A percentile compares a stretch with the other conserved stretches of the same genome.
Conservation (phyloP, 2,329 filamentous ascomycete species). For the Coniochaeta sp. region DNA sequence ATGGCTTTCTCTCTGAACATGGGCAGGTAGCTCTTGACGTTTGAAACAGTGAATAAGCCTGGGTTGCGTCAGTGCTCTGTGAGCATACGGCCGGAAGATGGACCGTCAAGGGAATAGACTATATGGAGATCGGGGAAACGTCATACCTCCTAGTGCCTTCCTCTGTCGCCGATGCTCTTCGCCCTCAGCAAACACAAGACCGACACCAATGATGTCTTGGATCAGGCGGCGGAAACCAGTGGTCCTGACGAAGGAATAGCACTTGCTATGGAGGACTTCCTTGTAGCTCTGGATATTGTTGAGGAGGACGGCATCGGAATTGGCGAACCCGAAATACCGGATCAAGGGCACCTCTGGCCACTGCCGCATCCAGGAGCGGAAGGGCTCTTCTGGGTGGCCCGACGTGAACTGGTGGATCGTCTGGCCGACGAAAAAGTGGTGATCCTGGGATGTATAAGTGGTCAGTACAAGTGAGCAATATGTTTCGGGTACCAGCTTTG, state of each 20-base stretch:
- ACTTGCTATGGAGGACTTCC: constrained; percentile 29
- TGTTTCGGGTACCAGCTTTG: not conserved
- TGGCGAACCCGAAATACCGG: constrained; percentile 26
- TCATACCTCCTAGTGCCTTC: constrained; percentile 19
- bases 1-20: constrained; percentile 25
- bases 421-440: constrained; percentile 32
- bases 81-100: not conserved
- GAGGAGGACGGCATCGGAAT: constrained; percentile 27
- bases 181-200: constrained; percentile 28
- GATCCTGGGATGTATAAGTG: constrained; percentile 19
- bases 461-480: not conserved
- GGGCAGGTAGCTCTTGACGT: constrained; percentile 27
- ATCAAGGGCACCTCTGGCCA: constrained; percentile 29
- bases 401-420: constrained; percentile 16
- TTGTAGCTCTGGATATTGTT: constrained; percentile 27
- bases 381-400: constrained; percentile 18
- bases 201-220: constrained; percentile 25
- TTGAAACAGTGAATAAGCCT: constrained; percentile 27
- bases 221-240: constrained; percentile 22
- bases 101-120: not conserved
- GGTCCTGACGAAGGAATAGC: constrained; percentile 30
- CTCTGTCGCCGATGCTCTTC: constrained; percentile 25
- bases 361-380: constrained; percentile 20
- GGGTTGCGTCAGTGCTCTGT: not conserved
- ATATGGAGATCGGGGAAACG: not conserved